These are phyloP conservation scores for Galeopsis tetrahit DNA, from an alignment of 257 asterid species.

Conservation along the genomic window DNA sequence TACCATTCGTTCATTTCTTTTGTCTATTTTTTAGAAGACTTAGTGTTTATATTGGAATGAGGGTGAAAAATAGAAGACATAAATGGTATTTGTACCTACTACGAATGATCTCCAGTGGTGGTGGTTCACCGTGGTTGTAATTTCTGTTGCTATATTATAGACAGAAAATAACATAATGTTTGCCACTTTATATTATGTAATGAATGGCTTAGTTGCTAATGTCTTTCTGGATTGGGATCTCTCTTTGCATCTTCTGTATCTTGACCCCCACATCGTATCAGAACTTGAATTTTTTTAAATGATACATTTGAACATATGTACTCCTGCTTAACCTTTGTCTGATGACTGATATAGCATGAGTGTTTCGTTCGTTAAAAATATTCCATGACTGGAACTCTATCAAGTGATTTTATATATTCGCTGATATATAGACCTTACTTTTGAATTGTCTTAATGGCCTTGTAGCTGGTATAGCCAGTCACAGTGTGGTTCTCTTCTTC, in stretches of 20 bases:
- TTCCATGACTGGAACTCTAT: constrained; percentile 4
- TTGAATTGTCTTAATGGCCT: constrained; percentile 10
- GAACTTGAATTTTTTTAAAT: background rate
- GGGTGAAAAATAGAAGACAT: background rate
- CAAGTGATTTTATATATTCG: constrained; percentile 8
- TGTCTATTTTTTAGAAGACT: background rate
- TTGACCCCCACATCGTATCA: background rate
- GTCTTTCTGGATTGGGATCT: background rate
- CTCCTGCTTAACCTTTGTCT: background rate
- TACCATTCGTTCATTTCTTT: background rate
- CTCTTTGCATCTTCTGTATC: constrained; percentile 5
- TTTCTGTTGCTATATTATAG: background rate
- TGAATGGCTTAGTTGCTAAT: background rate
- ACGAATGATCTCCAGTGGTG: background rate
- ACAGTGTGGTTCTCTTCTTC: constrained; percentile 3
- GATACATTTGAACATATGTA: background rate
- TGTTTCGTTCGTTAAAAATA: background rate
- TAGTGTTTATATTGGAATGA: constrained; percentile 12
- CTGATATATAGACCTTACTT: constrained; percentile 19
- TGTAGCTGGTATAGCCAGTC: constrained; percentile 13
- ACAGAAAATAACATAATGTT: background rate
- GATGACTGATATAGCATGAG: background rate
- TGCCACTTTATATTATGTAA: background rate
- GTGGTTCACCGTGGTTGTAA: constrained; percentile 3
- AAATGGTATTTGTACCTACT: constrained; percentile 2